Evolutionary conservation across 495 filamentous ascomycete genomes (phyloP).

Genomic region (Podospora comata): DNA sequence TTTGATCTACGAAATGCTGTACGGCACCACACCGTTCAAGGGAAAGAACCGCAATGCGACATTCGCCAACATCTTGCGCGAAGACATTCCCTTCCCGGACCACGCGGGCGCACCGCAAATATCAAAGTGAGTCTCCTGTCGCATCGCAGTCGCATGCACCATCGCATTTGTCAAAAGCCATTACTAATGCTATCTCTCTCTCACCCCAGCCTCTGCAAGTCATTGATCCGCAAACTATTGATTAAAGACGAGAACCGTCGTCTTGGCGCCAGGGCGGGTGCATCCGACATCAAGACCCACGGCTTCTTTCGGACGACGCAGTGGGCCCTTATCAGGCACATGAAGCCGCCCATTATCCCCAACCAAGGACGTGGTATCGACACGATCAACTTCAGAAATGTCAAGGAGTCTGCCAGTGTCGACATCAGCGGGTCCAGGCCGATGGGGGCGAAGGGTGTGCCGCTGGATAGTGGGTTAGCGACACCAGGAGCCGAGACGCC

Average conservation of each 20-base stretch:
- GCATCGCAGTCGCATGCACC: not conserved
- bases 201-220: constrained; percentile 80
- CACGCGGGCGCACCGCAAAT: constrained; percentile 78
- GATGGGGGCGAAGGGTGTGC: constrained; percentile 61
- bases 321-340: constrained; percentile 95
- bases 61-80: constrained; percentile 93
- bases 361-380: constrained; percentile 89
- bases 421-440: constrained; percentile 71
- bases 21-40: constrained; percentile 97
- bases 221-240: constrained; percentile 89
- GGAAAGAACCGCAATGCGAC: constrained; percentile 98
- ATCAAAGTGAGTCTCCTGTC: constrained; percentile 68
- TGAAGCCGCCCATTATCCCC: constrained; percentile 98
- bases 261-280: constrained; percentile 89
- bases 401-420: constrained; percentile 94
- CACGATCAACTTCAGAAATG: constrained; percentile 93
- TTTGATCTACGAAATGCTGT: constrained; percentile 98
- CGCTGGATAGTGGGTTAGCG: constrained; percentile 76
- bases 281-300: constrained; percentile 93
- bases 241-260: constrained; percentile 98
- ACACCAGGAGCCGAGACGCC: constrained; percentile 79
- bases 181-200: not conserved
- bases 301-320: constrained; percentile 94
- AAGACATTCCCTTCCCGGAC: constrained; percentile 94
- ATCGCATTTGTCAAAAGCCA: not conserved